Base-by-base conservation (phyloP, 352 stramenopile species). In the Globisporangium orthogonon region DNA sequence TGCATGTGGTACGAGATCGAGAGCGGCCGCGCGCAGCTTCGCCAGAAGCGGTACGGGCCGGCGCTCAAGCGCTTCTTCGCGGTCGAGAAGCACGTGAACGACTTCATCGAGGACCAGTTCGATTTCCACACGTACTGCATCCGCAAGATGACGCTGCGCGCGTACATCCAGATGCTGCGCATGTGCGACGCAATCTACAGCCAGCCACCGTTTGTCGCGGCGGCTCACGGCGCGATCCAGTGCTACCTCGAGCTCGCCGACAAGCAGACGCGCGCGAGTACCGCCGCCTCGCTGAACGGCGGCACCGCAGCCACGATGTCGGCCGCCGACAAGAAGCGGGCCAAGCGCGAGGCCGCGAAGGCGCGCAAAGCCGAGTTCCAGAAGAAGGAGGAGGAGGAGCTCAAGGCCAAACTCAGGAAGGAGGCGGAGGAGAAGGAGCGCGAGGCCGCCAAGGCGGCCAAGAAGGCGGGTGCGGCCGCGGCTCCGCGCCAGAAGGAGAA, bases 81-180 rank as follows among this genome's bases (percentile, higher is more conserved):
- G 11, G 91, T 99, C 15, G 84, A 98, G 41, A 98, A 98, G 69
- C 97, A 99, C 76, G 99, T 99, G 61, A 87, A 96, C 57, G 95
- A 98, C 72, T 98, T 98, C 48, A 70, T 95, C 41, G 96, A 99
- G 56, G 96, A 99, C 80, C 96, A 99, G 72, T 98, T 99, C 60
- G 97, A 99, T 70, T 99, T 99, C 74, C 96, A 99, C 83, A 94
- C 81, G 49, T 99, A 99, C 71, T 99, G 96, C 64, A 89, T 99
- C 63, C 91, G 96, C 62, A 99, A 99, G 81, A 97, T 98, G 67
- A 99, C 96, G 30, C 71, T 99, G 50, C 85, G 96, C 44, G 77
- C 96, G 14, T 99, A 99, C 69, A 76, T 98, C 29, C 86, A 95
- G 60, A 83, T 98, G 64, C 74, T 99, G 48, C 83, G 89, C 61